Conservation (phyloP, 2,329 filamentous ascomycete species). For the Beauveria medogensis region DNA sequence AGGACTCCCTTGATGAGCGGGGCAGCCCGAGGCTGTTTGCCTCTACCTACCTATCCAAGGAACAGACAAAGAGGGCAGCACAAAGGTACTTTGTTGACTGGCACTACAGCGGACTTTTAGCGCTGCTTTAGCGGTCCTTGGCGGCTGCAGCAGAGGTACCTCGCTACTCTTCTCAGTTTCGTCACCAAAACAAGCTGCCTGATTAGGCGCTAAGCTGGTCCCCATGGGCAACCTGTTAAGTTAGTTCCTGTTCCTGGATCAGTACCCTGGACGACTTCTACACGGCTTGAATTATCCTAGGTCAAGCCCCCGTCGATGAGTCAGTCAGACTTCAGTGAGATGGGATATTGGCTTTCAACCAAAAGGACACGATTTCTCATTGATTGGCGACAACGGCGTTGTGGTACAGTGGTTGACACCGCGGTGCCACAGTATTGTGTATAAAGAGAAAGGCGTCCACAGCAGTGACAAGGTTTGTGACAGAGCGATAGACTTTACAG, state of each 20-base stretch:
- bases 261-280: neutral
- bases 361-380: too few species aligned
- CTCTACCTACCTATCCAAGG: neutral
- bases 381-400: too few species aligned
- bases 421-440: too few species aligned
- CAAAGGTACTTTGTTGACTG: neutral
- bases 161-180: neutral
- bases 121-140: neutral
- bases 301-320: neutral
- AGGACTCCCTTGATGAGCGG: neutral
- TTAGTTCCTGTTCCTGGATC: neutral
- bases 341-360: too few species aligned
- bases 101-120: neutral
- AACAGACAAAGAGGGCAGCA: neutral
- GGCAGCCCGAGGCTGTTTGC: neutral
- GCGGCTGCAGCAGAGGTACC: neutral
- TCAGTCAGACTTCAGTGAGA: too few species aligned
- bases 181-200: slow-evolving; percentile 9
- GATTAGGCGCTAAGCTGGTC: slow-evolving; percentile 7
- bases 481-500: too few species aligned
- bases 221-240: slow-evolving; percentile 8
- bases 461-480: too few species aligned
- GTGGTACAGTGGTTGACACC: too few species aligned
- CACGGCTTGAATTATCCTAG: neutral
- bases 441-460: too few species aligned